phyloP scores from a whole-genome alignment of 1,284 basidiomycete genomes.

The Fomitopsis betulina region DNA sequence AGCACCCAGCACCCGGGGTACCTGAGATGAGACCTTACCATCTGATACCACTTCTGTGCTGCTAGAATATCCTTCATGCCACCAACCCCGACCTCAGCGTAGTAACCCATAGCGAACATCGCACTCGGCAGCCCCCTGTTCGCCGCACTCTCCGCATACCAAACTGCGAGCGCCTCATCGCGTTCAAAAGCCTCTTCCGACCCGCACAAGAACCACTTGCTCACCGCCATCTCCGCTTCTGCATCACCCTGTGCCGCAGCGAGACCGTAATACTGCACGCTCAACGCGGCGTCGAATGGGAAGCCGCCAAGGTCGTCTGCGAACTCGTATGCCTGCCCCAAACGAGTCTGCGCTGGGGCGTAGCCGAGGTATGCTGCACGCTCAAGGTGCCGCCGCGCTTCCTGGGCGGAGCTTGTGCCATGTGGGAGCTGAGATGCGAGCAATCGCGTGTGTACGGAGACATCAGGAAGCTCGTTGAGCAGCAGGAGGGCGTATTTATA shows the following conservation, averaged over 20 bases:
- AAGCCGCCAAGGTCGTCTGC: conserved; percentile 68
- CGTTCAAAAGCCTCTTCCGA: conserved; percentile 77
- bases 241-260: conserved; percentile 81
- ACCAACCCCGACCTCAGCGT: conserved; percentile 75
- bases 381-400: conserved; percentile 60
- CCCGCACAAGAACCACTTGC: conserved; percentile 92
- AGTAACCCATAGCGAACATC: conserved; percentile 93
- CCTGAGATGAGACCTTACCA: conserved; percentile 28
- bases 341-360: conserved; percentile 86
- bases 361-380: conserved; percentile 82
- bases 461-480: conserved; percentile 66
- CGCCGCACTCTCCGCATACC: conserved; percentile 89
- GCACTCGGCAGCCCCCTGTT: conserved; percentile 72
- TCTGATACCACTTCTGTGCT: conserved; percentile 67
- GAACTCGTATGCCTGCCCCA: conserved; percentile 88
- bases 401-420: conserved; percentile 30
- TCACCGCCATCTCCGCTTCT: conserved; percentile 92
- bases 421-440: conserved; percentile 47
- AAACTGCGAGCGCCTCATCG: conserved; percentile 80
- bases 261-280: conserved; percentile 85
- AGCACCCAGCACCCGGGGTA: too few species aligned
- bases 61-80: conserved; percentile 53
- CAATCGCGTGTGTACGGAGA: conserved; percentile 45
- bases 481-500: conserved; percentile 83
- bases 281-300: conserved; percentile 82